These are phyloP conservation scores for Starmerella stigmatis DNA, from an alignment of 805 yeast genomes.

Conservation along the genomic window DNA sequence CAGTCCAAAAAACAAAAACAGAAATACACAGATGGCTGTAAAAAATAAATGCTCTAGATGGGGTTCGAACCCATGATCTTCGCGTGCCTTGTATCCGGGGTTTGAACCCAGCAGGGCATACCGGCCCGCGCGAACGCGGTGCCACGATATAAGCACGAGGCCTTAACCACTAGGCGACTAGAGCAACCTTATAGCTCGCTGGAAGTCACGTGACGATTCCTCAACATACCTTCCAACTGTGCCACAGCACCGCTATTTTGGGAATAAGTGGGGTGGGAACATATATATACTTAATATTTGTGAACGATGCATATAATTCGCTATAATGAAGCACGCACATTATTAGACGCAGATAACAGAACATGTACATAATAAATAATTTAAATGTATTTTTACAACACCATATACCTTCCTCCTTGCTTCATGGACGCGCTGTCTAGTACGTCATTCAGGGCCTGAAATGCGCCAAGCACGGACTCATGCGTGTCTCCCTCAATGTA, in stretches of 20 bases:
- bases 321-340: background rate
- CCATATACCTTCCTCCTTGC: conserved; percentile 10
- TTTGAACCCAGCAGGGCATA: conserved; percentile 33
- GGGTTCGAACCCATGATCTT: conserved; percentile 47
- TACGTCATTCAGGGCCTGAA: conserved; percentile 10
- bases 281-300: background rate
- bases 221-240: conserved; percentile 1
- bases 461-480: conserved; percentile 35
- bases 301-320: too few species aligned
- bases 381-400: conserved; percentile 1
- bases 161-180: conserved; percentile 38
- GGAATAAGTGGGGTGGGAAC: background rate
- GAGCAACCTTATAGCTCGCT: too few species aligned
- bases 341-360: too few species aligned
- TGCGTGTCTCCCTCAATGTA: conserved; percentile 67
- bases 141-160: conserved; percentile 54
- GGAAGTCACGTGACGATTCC: conserved; percentile 1
- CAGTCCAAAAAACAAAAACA: background rate
- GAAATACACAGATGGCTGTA: background rate
- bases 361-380: too few species aligned
- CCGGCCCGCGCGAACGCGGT: conserved; percentile 40
- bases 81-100: conserved; percentile 44
- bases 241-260: conserved; percentile 7
- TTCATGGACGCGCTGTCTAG: conserved; percentile 2
- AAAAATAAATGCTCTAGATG: conserved; percentile 36